phyloP scores from a whole-genome alignment of 2,329 filamentous ascomycete genomes.

The Tolypocladium album region DNA sequence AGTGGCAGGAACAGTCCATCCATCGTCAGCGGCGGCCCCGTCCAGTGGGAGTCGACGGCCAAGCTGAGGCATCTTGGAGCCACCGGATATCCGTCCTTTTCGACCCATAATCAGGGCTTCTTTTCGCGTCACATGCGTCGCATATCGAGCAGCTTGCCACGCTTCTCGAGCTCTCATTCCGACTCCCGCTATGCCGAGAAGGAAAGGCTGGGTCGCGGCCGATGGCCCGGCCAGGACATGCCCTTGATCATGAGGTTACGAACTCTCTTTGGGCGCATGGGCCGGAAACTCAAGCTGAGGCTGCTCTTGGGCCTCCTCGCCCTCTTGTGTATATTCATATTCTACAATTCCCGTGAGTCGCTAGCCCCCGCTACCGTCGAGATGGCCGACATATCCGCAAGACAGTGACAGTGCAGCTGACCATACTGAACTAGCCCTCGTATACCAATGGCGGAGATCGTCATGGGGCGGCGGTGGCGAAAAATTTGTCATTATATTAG shows the following conservation, averaged over 20 bases:
- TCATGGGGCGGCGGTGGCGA: constrained; percentile 69
- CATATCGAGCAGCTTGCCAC: constrained; percentile 68
- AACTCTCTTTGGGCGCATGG: constrained; percentile 37
- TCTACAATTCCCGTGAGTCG: constrained; percentile 64
- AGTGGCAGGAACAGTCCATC: constrained; percentile 61
- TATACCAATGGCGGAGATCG: constrained; percentile 59
- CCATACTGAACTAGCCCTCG: constrained; percentile 27
- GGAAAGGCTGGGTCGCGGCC: constrained; percentile 59
- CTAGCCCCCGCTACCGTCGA: background rate
- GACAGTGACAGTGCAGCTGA: background rate
- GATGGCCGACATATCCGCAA: too few relatives aligned
- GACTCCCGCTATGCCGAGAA: constrained; percentile 56
- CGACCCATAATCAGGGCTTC: constrained; percentile 74
- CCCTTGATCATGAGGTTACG: constrained; percentile 36
- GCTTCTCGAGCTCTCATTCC: constrained; percentile 49
- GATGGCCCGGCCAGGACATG: constrained; percentile 30
- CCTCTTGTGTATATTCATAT: constrained; percentile 50
- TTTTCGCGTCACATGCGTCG: constrained; percentile 75
- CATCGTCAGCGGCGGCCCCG: constrained; percentile 40
- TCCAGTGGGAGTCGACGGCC: constrained; percentile 74
- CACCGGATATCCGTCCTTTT: constrained; percentile 67
- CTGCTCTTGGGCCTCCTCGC: constrained; percentile 49
- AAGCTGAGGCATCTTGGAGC: constrained; percentile 66
- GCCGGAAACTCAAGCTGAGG: constrained; percentile 56
- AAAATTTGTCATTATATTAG: constrained; percentile 88